phyloP scores from a whole-genome alignment of 139 green algal species.

The Marvania coccoides region DNA sequence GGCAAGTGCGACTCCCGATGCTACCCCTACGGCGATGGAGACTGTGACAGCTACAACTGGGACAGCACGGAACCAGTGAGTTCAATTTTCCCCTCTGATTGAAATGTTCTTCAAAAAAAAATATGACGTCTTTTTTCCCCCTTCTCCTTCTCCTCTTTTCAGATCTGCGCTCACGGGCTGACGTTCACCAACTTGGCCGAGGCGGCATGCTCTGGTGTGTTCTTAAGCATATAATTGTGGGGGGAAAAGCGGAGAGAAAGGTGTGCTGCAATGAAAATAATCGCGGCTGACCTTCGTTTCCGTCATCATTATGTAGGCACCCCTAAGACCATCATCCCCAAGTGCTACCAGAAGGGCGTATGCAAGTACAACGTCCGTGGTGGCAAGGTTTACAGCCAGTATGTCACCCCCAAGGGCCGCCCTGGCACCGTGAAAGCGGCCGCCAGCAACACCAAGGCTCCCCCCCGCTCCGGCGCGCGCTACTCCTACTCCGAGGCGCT shows the following conservation, averaged over 20 bases:
- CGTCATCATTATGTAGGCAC: too few species aligned
- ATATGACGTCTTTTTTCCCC: too few species aligned
- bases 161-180: constrained; percentile 7
- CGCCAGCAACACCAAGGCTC: constrained; percentile 2
- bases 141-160: too few species aligned
- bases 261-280: too few species aligned
- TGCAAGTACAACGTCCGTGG: background rate
- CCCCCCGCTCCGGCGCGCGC: background rate
- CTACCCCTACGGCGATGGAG: background rate
- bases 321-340: background rate
- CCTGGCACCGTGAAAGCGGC: background rate
- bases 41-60: background rate
- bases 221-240: too few species aligned
- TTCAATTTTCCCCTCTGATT: too few species aligned
- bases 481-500: constrained; percentile 17
- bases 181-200: constrained; percentile 7
- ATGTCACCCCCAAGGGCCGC: constrained; percentile 7
- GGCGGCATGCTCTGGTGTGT: background rate
- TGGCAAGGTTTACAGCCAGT: background rate
- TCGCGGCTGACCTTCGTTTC: too few species aligned
- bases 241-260: too few species aligned
- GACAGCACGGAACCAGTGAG: background rate
- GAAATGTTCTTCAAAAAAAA: too few species aligned
- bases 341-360: constrained; percentile 1
- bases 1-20: constrained; percentile 2